A percentile compares a stretch with the other conserved stretches of the same genome.
phyloP scores from a whole-genome alignment of 345 rosid species.

The Turritis glabra region DNA sequence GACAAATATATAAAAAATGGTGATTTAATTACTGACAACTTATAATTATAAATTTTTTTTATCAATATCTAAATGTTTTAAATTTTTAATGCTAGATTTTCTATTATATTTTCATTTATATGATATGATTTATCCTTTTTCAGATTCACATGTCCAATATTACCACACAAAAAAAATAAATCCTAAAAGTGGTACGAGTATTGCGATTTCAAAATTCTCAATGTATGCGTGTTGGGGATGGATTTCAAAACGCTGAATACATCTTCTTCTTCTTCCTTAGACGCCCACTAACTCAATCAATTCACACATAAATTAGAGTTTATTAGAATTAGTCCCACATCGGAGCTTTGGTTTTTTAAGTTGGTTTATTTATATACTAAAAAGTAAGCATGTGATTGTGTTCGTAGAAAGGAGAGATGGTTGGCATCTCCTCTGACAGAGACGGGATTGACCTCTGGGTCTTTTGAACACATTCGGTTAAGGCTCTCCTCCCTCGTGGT shows the following conservation, averaged over 20 bases:
- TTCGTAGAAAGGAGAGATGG: constrained; percentile 59
- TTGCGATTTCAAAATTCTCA: too few species aligned
- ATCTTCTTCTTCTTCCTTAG: too few species aligned
- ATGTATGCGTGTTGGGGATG: too few species aligned
- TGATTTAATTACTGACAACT: not conserved
- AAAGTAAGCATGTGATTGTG: accelerated
- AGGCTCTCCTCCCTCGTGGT: constrained; percentile 38
- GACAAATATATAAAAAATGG: not conserved
- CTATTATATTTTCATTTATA: not conserved
- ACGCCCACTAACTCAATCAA: too few species aligned
- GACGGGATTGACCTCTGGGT: constrained; percentile 39
- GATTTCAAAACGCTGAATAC: too few species aligned
- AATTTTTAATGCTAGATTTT: not conserved
- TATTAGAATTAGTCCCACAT: not conserved
- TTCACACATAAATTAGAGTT: too few species aligned
- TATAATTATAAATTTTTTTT: not conserved
- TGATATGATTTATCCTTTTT: not conserved
- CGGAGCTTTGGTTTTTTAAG: not conserved
- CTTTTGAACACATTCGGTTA: constrained; percentile 38
- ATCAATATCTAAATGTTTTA: not conserved
- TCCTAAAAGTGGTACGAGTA: constrained; percentile 19
- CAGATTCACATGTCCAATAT: not conserved
- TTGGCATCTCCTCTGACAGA: constrained; percentile 73
- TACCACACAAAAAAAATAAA: constrained; percentile 13
- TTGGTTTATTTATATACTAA: not conserved